A percentile compares a stretch with the other conserved stretches of the same genome.
phyloP scores from a whole-genome alignment of 2,329 filamentous ascomycete species.

The Pseudophaeomoniella oleicola region DNA sequence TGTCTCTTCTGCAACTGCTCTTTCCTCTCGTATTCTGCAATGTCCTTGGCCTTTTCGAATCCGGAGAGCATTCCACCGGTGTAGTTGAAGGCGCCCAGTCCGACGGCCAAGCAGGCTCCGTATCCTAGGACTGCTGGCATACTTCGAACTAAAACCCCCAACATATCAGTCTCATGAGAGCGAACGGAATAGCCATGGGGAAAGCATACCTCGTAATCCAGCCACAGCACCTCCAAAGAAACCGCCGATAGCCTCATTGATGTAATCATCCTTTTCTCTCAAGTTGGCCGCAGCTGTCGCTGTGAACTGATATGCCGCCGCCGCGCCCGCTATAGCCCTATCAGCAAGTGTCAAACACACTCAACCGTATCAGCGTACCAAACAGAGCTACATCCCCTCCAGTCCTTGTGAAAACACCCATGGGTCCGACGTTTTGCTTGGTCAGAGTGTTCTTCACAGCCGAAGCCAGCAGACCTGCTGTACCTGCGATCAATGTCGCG shows the following conservation, averaged over 20 bases:
- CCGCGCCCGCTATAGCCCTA: slow-evolving; percentile 49
- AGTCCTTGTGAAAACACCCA: slow-evolving; percentile 65
- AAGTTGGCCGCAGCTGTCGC: slow-evolving; percentile 68
- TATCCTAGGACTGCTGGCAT: slow-evolving; percentile 58
- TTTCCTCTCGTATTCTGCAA: slow-evolving; percentile 64
- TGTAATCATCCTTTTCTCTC: slow-evolving; percentile 66
- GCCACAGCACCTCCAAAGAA: slow-evolving; percentile 60
- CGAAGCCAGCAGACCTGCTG: slow-evolving; percentile 56
- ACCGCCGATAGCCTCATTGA: slow-evolving; percentile 60
- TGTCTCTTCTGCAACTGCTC: slow-evolving; percentile 59
- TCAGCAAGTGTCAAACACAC: slow-evolving; percentile 6
- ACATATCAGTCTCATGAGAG: background rate
- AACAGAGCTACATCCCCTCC: slow-evolving; percentile 58
- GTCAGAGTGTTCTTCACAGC: slow-evolving; percentile 77
- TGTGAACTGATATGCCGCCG: slow-evolving; percentile 65
- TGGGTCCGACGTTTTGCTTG: slow-evolving; percentile 65
- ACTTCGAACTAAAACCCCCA: slow-evolving; percentile 38
- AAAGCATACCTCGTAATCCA: slow-evolving; percentile 52
- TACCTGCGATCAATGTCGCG: slow-evolving; percentile 49
- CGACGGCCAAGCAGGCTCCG: slow-evolving; percentile 42
- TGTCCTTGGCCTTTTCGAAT: slow-evolving; percentile 37
- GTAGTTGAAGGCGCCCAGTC: slow-evolving; percentile 52
- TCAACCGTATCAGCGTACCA: slow-evolving; percentile 31
- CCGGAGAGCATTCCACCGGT: slow-evolving; percentile 49
- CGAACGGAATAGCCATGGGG: slow-evolving; percentile 16